Evolutionary conservation across 2,329 filamentous ascomycete species (phyloP), one percentile per base, ranked within the genome.

Genomic region (Colletotrichum tamarilloi): DNA sequence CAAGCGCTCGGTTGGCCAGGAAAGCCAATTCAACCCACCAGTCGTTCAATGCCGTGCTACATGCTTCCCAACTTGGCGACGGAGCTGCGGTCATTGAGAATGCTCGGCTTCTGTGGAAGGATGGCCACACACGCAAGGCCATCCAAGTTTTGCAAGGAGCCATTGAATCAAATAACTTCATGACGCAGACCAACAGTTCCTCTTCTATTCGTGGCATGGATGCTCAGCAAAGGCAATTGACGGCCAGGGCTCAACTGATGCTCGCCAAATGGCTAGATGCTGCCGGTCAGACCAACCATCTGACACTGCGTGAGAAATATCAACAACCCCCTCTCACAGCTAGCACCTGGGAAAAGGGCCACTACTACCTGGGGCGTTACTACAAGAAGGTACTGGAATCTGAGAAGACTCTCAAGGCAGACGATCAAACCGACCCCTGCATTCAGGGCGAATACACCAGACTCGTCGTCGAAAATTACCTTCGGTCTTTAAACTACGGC

Each of bases 331-430:
- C 93, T n/a, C 92, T 89, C 79, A 91, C 90, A 1, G 86, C 87
- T 77, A 84, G 87, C 5, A 91, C 91, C 64, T 99, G 96, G 95
- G 97, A 99, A 80, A 98, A 98, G 82, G 95, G 95, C 0, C 96
- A 98, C 80, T 99, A 98, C 81, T 98, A 98, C 81, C 89, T 99
- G 11, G 97, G 97, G 5, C 95, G 96, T 59, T 95, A 98, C 82
- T 99, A 99, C 87, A 97, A 98, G 81, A 99, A 98, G 82, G 89
- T 98, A 4, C 86, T 98, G 3, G 96, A 98, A 78, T 94, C 95
- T 0, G 95, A 98, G 81, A 95, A 95, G 81, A 86, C 89, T 2
- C 89, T 97, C 65, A 92, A 93, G 49, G 86, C 90, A 22, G 90
- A 92, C 32, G 95, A 95, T 75, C 95, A 98, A 81, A 92, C 89